phyloP scores from a whole-genome alignment of 768 basidiomycete genomes.

The Russula earlei region DNA sequence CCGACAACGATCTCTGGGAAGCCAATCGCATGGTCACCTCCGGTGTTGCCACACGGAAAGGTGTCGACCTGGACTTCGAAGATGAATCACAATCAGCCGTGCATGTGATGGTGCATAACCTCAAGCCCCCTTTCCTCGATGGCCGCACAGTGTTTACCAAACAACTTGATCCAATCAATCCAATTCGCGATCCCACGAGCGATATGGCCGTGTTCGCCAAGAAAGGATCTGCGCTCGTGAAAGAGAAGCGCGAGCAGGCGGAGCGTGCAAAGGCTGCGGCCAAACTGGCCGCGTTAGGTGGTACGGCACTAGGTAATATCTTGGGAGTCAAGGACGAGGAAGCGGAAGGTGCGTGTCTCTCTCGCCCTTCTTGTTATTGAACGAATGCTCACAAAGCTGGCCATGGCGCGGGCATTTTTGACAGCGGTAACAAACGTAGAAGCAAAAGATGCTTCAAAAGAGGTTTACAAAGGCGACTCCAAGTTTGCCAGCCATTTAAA shows the following conservation, averaged over 20 bases:
- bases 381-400: slow-evolving; percentile 76
- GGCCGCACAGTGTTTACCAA: slow-evolving; percentile 93
- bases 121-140: slow-evolving; percentile 97
- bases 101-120: slow-evolving; percentile 93
- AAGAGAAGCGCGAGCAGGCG: slow-evolving; percentile 93
- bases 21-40: slow-evolving; percentile 96
- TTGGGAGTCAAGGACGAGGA: slow-evolving; percentile 96
- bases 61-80: slow-evolving; percentile 89
- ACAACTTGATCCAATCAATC: slow-evolving; percentile 95
- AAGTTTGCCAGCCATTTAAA: slow-evolving; percentile 97
- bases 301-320: slow-evolving; percentile 92
- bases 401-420: slow-evolving; percentile 20
- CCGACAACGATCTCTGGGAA: slow-evolving; percentile 98
- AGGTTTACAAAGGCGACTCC: slow-evolving; percentile 85
- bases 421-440: slow-evolving; percentile 42
- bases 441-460: slow-evolving; percentile 42
- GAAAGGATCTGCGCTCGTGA: slow-evolving; percentile 91
- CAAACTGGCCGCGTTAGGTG: slow-evolving; percentile 85
- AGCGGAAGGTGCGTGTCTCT: slow-evolving; percentile 63
- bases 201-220: slow-evolving; percentile 95
- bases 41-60: slow-evolving; percentile 80
- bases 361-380: slow-evolving; percentile 28
- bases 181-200: slow-evolving; percentile 84
- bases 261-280: slow-evolving; percentile 95
- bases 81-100: slow-evolving; percentile 95